These are phyloP conservation scores for Aspergillus fructus DNA, from an alignment of 2,329 filamentous ascomycete genomes.

Conservation along the genomic window DNA sequence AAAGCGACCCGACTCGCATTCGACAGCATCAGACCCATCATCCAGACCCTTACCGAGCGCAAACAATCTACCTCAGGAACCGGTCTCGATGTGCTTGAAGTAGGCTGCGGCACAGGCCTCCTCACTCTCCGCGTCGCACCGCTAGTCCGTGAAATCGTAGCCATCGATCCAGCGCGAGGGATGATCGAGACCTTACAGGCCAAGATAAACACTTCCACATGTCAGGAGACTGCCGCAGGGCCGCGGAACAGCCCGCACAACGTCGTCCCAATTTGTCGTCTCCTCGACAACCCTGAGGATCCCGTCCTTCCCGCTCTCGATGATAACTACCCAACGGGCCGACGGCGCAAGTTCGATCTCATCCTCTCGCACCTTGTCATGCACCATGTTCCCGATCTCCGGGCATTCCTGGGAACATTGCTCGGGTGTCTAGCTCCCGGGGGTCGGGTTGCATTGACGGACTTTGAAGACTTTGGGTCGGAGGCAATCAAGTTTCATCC, in stretches of 20 bases:
- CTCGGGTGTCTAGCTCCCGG: conserved; percentile 49
- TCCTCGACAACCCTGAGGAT: conserved; percentile 53
- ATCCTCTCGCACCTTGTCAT: conserved; percentile 55
- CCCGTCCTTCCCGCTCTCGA: conserved; percentile 38
- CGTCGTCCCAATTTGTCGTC: conserved; percentile 47
- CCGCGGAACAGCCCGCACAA: conserved; percentile 45
- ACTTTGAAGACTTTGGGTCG: conserved; percentile 58
- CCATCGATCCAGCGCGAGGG: conserved; percentile 54
- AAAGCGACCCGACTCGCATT: conserved; percentile 46
- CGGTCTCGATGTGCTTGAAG: conserved; percentile 51
- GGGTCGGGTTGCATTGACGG: conserved; percentile 54
- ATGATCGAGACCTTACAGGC: conserved; percentile 54
- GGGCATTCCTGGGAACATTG: conserved; percentile 46
- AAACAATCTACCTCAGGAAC: background rate
- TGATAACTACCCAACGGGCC: conserved; percentile 24
- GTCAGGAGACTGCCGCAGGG: background rate
- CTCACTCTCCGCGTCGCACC: conserved; percentile 53
- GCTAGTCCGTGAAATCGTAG: conserved; percentile 48
- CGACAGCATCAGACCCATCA: conserved; percentile 43
- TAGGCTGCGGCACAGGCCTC: conserved; percentile 58
- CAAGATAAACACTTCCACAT: conserved; percentile 15
- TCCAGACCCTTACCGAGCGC: conserved; percentile 21
- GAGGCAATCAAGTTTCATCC: conserved; percentile 56
- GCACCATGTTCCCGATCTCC: conserved; percentile 54
- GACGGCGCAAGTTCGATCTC: conserved; percentile 50